Evolutionary conservation across 306 rosid genomes (phyloP), one percentile per base, ranked within the genome.

Genomic region (Psophocarpus tetragonolobus): DNA sequence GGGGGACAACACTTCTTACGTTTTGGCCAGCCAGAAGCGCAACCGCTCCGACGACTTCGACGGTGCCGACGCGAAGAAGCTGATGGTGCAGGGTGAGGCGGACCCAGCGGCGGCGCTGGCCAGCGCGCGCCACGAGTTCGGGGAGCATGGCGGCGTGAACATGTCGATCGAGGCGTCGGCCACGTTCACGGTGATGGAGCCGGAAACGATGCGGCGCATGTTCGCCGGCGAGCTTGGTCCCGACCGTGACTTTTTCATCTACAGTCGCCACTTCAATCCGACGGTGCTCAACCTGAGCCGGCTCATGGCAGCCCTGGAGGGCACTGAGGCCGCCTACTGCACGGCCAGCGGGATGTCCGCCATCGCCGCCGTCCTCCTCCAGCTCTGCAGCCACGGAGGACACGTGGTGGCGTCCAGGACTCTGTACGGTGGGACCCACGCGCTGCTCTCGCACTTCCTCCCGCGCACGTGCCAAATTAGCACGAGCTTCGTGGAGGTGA

Each of bases 101-200:
- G 41, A 92, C 73, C 99, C 99, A 0, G 96, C 97, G 4, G 88
- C 92, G 0, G 87, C 99, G 13, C 38, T 96, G 2, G 99, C 98
- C 0, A 77, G 76, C 36, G 87, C 90, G 3, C 90, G 99, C 3
- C 99, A 96, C 45, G 99, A 96, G 57, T 96, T 96, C 75, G 99
- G 99, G 1, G 98, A 96, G 79, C 99, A 96, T 51, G 99, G 99
- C 0, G 99, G 99, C 0, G 98, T 96, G 1, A 96, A 96, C 90
- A 96, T 96, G 99, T 96, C 99, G 8, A 96, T 96, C n/a, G 99
- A 96, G 72, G 97, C 99, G 2, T 96, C 99, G 0, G 99, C 96
- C 1, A 92, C 99, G 4, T 96, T 96, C 87, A 96, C 99, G 1
- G 99, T 96, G 36, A 96, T 96, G 96, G 99, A 96, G 15, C 96